phyloP scores from a whole-genome alignment of 257 asterid genomes.

The Marsdenia floribunda region DNA sequence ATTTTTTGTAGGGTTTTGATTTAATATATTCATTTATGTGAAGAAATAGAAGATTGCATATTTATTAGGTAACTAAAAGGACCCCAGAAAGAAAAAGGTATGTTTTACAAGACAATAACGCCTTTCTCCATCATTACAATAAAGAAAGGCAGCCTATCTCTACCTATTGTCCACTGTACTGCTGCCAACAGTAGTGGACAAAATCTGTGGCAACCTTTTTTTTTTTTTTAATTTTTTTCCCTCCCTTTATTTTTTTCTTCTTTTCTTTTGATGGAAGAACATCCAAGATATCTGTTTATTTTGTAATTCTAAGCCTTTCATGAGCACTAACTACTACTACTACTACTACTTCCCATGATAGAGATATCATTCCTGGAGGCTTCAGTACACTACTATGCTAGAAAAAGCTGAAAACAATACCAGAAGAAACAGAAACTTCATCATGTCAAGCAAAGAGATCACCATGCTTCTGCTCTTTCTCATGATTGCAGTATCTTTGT shows the following conservation, averaged over 20 bases:
- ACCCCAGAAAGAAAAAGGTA: constrained; percentile 6
- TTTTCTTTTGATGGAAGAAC: neutral
- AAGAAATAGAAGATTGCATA: neutral
- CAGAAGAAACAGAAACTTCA: constrained; percentile 23
- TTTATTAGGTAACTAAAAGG: neutral
- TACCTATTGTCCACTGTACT: constrained; percentile 9
- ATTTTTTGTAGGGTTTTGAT: no score
- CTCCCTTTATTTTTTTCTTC: neutral
- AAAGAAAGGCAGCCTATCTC: constrained; percentile 11
- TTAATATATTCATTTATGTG: no score
- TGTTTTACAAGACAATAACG: neutral
- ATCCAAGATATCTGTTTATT: constrained; percentile 7
- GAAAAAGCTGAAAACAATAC: constrained; percentile 25
- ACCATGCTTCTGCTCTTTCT: constrained; percentile 38
- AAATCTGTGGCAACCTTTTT: constrained; percentile 14
- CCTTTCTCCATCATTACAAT: constrained; percentile 17
- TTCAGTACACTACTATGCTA: constrained; percentile 13
- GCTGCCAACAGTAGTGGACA: constrained; percentile 18
- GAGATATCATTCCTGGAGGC: constrained; percentile 24
- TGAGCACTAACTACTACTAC: neutral
- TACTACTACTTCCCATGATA: neutral
- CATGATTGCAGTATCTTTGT: constrained; percentile 17
- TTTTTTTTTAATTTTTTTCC: neutral
- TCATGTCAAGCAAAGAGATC: constrained; percentile 42
- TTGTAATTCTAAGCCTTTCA: neutral